Evolutionary conservation across 805 yeast genomes (phyloP).

Genomic region (Candida orba): DNA sequence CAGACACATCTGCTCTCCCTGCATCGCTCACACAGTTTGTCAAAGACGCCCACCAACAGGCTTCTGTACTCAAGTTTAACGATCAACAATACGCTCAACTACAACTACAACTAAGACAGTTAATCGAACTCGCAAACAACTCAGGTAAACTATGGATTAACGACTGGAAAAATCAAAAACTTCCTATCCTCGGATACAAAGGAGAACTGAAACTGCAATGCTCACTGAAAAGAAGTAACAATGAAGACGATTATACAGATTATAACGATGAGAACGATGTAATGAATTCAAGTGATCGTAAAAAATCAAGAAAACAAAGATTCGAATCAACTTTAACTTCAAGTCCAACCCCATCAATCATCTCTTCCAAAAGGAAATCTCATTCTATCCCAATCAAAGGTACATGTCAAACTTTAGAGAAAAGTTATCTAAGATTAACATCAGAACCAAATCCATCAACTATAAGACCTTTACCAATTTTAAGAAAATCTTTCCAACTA

Average conservation of each 20-base stretch:
- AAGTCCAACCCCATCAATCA: constrained; percentile 10
- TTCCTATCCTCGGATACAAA: constrained; percentile 18
- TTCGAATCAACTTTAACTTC: constrained; percentile 23
- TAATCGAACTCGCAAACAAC: constrained; percentile 22
- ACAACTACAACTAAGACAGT: constrained; percentile 19
- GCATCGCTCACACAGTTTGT: too few relatives aligned
- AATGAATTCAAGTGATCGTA: constrained; percentile 22
- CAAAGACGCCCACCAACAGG: too few relatives aligned
- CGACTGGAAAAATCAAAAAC: constrained; percentile 22
- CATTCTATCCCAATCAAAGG: constrained; percentile 44
- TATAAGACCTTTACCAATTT: constrained; percentile 66
- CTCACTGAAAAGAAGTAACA: background rate
- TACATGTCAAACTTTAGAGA: constrained; percentile 57
- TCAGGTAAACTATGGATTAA: constrained; percentile 20
- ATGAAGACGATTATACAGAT: background rate
- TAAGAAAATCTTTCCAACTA: constrained; percentile 49
- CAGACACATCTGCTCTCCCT: too few relatives aligned
- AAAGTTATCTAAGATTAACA: constrained; percentile 75
- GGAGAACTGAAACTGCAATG: constrained; percentile 12
- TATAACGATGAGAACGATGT: background rate
- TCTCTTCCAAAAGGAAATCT: constrained; percentile 4
- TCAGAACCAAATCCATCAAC: constrained; percentile 83
- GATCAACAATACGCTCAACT: constrained; percentile 2
- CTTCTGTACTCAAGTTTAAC: too few relatives aligned
- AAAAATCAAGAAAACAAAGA: constrained; percentile 29